phyloP scores from a whole-genome alignment of 106 monocot genomes.

The Platanthera guangdongensis region DNA sequence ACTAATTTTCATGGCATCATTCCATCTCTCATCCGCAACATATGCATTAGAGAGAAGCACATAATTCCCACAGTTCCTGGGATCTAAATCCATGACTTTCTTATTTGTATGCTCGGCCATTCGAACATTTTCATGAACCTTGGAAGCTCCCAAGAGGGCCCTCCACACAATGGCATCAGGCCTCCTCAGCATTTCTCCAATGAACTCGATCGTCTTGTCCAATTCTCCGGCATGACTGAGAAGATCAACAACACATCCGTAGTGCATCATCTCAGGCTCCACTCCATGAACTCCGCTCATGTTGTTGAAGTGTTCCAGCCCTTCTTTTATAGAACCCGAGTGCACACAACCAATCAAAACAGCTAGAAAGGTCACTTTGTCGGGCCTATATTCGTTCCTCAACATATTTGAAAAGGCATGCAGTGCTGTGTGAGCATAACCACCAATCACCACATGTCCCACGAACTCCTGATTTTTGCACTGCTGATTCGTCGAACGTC shows the following conservation, averaged over 20 bases:
- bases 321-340: conserved; percentile 25
- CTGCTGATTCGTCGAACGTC: too few relatives aligned
- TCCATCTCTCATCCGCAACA: conserved; percentile 31
- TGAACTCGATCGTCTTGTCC: conserved; percentile 31
- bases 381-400: conserved; percentile 19
- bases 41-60: conserved; percentile 30
- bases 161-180: conserved; percentile 39
- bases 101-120: conserved; percentile 31
- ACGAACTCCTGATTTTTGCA: too few relatives aligned
- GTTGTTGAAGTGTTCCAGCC: conserved; percentile 27
- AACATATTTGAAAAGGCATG: conserved; percentile 32
- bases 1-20: conserved; percentile 32
- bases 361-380: conserved; percentile 33
- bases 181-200: conserved; percentile 23
- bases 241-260: conserved; percentile 45
- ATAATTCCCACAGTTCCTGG: conserved; percentile 27
- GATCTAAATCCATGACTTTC: conserved; percentile 24
- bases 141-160: conserved; percentile 35
- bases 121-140: conserved; percentile 23
- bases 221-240: conserved; percentile 30
- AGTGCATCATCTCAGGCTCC: conserved; percentile 50
- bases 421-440: conserved; percentile 19
- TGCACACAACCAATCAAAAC: conserved; percentile 35
- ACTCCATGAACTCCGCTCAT: conserved; percentile 31
- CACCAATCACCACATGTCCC: conserved; percentile 35